Conservation (phyloP, 306 rosid genomes). For the Inga leiocalycina region DNA sequence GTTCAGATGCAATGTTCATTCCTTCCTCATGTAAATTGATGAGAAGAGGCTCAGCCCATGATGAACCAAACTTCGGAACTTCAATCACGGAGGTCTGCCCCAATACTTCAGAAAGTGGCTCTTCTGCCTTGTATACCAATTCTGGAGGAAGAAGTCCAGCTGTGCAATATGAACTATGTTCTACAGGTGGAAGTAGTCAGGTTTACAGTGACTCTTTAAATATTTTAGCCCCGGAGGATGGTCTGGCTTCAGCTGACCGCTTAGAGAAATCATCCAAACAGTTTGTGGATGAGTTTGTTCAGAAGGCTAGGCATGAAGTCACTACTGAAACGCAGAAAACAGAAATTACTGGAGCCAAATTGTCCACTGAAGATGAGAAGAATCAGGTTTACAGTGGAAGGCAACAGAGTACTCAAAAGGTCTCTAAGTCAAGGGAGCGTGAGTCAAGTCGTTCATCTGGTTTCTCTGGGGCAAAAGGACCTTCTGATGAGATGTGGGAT, state of each 20-base stretch:
- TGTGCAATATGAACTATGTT: slow-evolving; percentile 43
- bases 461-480: slow-evolving; percentile 72
- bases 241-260: slow-evolving; percentile 67
- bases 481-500: slow-evolving; percentile 82
- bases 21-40: slow-evolving; percentile 64
- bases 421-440: slow-evolving; percentile 44
- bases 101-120: slow-evolving; percentile 56
- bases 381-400: slow-evolving; percentile 30
- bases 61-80: slow-evolving; percentile 40
- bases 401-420: slow-evolving; percentile 42
- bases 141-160: slow-evolving; percentile 43
- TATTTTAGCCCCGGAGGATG: slow-evolving; percentile 56
- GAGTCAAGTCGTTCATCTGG: slow-evolving; percentile 54
- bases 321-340: slow-evolving; percentile 52
- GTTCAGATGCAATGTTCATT: slow-evolving; percentile 44
- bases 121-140: slow-evolving; percentile 44
- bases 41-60: slow-evolving; percentile 42
- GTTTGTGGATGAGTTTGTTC: slow-evolving; percentile 64
- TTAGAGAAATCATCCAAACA: slow-evolving; percentile 66
- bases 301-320: slow-evolving; percentile 59
- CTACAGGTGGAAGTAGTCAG: slow-evolving; percentile 41
- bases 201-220: slow-evolving; percentile 40
- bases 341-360: slow-evolving; percentile 39
- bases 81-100: slow-evolving; percentile 41
- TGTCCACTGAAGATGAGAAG: slow-evolving; percentile 45